Percentiles rank a stretch among this genome's conserved stretches.
Conservation (phyloP, 2,329 filamentous ascomycete species). For the Fusarium nodosum region DNA sequence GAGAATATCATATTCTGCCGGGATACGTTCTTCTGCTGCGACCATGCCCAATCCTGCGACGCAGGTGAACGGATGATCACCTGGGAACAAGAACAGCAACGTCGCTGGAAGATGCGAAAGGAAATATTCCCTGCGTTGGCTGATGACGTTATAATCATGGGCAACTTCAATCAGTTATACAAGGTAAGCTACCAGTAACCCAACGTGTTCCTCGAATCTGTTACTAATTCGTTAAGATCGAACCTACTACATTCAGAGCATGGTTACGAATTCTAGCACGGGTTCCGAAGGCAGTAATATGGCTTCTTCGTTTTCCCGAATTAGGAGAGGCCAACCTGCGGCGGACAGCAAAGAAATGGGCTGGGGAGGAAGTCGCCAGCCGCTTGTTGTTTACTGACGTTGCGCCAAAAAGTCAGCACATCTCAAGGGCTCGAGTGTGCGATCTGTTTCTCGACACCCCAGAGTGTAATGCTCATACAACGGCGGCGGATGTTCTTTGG, state of each 20-base stretch:
- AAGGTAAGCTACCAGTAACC: constrained; percentile 73
- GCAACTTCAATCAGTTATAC: constrained; percentile 98
- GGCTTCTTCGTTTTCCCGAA: constrained; percentile 97
- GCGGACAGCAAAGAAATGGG: constrained; percentile 85
- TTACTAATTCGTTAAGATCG: constrained; percentile 74
- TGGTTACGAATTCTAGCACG: constrained; percentile 92
- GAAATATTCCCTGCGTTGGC: constrained; percentile 86
- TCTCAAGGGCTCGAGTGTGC: constrained; percentile 89
- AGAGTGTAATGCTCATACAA: constrained; percentile 98
- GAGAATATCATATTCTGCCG: constrained; percentile 97
- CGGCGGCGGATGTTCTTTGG: constrained; percentile 96
- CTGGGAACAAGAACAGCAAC: constrained; percentile 86
- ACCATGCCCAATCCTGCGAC: constrained; percentile 92
- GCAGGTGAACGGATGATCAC: constrained; percentile 73
- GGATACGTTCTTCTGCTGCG: constrained; percentile 98
- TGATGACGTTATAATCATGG: constrained; percentile 90
- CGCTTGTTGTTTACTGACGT: constrained; percentile 97
- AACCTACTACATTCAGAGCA: constrained; percentile 94
- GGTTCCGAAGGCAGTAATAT: constrained; percentile 89
- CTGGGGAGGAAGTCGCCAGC: constrained; percentile 83
- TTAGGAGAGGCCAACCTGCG: constrained; percentile 88
- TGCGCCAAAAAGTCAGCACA: constrained; percentile 93
- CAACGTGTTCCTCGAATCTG: not conserved
- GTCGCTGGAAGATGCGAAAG: constrained; percentile 93
- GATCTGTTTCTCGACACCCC: constrained; percentile 97